A percentile compares a stretch with the other conserved stretches of the same genome.
Evolutionary conservation across 495 filamentous ascomycete genomes (phyloP).

Genomic region (Pyrenopolyporus hunteri): DNA sequence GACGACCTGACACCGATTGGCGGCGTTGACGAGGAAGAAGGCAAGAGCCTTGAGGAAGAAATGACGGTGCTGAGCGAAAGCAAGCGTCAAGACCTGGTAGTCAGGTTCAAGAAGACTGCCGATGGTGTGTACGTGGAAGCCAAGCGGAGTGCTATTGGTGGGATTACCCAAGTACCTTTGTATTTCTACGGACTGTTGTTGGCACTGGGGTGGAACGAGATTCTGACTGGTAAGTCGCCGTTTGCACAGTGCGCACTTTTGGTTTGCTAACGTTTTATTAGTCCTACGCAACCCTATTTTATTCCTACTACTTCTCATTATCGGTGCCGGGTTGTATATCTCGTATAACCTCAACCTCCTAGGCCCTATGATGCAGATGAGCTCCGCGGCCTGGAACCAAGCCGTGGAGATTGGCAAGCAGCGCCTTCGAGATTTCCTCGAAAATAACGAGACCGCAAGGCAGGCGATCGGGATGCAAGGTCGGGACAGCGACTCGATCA

Average conservation of each 20-base stretch:
- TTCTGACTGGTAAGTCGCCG: slow-evolving; percentile 74
- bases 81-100: slow-evolving; percentile 85
- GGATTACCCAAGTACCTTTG: slow-evolving; percentile 89
- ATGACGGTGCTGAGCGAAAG: slow-evolving; percentile 89
- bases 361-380: slow-evolving; percentile 94
- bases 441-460: slow-evolving; percentile 76
- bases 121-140: slow-evolving; percentile 98
- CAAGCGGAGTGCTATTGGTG: slow-evolving; percentile 93
- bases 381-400: slow-evolving; percentile 83
- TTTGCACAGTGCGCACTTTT: slow-evolving; percentile 14
- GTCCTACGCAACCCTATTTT: slow-evolving; percentile 92
- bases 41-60: slow-evolving; percentile 91
- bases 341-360: slow-evolving; percentile 93
- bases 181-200: slow-evolving; percentile 92
- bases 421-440: slow-evolving; percentile 83
- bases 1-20: slow-evolving; percentile 87
- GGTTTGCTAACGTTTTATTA: slow-evolving; percentile 52
- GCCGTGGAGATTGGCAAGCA: slow-evolving; percentile 89
- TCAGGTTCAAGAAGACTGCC: slow-evolving; percentile 96
- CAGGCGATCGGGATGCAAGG: slow-evolving; percentile 77
- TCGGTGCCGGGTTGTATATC: slow-evolving; percentile 77
- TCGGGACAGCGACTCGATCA: slow-evolving; percentile 55
- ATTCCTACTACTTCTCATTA: slow-evolving; percentile 83
- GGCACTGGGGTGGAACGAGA: slow-evolving; percentile 96
- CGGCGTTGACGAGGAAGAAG: slow-evolving; percentile 89